Base-by-base conservation (phyloP, 2,329 filamentous ascomycete genomes). In the Talaromyces sp. region DNA sequence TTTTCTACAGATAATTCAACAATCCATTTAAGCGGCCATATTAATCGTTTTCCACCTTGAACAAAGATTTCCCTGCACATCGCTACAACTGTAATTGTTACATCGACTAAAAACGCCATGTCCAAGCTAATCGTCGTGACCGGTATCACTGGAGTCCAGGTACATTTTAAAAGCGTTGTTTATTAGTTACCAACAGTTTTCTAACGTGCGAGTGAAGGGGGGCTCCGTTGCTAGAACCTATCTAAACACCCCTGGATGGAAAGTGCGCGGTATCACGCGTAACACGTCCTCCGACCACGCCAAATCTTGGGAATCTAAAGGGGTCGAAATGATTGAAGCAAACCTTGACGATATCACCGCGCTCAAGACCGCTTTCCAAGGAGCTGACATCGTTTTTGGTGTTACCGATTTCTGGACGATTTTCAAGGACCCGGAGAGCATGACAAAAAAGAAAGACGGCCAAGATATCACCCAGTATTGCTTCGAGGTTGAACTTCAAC, bases 331-430 rank as follows among this genome's bases (percentile, higher is more conserved):
- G 3, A 35, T 59, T 35, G 12, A 54, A n/a, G 57, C 57, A 3
- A 35, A 59, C 27, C 57, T 59, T 12, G 57, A 59, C 51, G 27
- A 59, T 27, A 14, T 35, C 7, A 11, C 19, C 17, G 27, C 27
- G 11, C 50, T 54, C 3, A 27, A 48, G 19, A 14, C 31, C 29
- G 57, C 57, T 9, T 59, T 59, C 21, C 14, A 59, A 31, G 35
- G 35, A 19, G 50, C 57, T 3, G 26, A 54, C n/a, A n/a, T 59
- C 24, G 38, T 59, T 17, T 59, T 54, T 19, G 51, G 57, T 3
- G 57, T 59, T n/a, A 59, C 50, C 8, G 57, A 59, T 48, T 54
- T 59, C 24, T 54, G 57, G 57, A 59, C 51, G 2, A 54, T 26
- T n/a, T 59, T 59, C n/a, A 29, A 17, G 19, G 57, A 59, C n/a